A percentile compares a stretch with the other conserved stretches of the same genome.
These are phyloP conservation scores for Pseudotsuga menziesii DNA, from an alignment of 75 land plant genomes.

Conservation along the genomic window DNA sequence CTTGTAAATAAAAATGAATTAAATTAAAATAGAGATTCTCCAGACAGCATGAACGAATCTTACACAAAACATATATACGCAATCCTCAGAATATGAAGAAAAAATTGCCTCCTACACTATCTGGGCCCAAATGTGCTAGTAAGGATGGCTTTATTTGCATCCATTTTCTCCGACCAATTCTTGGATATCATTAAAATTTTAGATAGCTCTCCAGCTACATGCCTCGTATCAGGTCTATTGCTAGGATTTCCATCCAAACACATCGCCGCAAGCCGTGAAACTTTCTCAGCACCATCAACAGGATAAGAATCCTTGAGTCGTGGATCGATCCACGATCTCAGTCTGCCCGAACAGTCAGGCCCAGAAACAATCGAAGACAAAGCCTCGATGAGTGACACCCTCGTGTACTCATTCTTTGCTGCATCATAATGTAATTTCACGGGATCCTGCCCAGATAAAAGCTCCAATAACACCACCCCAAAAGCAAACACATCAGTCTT, in stretches of 20 bases:
- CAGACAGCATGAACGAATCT: too few relatives aligned
- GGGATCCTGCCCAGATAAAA: constrained; percentile 34
- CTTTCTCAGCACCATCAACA: constrained; percentile 11
- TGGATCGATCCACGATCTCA: constrained; percentile 12
- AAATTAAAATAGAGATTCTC: too few relatives aligned
- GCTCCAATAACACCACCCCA: constrained; percentile 38
- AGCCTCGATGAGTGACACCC: background rate
- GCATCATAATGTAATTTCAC: background rate
- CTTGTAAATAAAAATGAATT: too few relatives aligned
- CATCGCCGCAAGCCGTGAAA: constrained; percentile 1
- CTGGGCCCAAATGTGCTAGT: constrained; percentile 5
- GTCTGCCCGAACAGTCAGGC: background rate
- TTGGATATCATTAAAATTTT: background rate
- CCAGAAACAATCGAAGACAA: background rate
- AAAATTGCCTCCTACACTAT: background rate
- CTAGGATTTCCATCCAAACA: constrained; percentile 6
- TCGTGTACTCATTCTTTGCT: background rate
- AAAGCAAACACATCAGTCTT: constrained; percentile 37
- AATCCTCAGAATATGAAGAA: background rate
- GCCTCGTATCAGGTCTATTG: constrained; percentile 9
- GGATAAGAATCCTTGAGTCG: constrained; percentile 17
- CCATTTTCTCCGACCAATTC: background rate
- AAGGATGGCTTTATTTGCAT: constrained; percentile 6
- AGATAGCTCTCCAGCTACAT: constrained; percentile 2
- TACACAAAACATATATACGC: too few relatives aligned